Base-by-base conservation (phyloP, 139 green algal species). In the Astrephomene gubernaculifera region DNA sequence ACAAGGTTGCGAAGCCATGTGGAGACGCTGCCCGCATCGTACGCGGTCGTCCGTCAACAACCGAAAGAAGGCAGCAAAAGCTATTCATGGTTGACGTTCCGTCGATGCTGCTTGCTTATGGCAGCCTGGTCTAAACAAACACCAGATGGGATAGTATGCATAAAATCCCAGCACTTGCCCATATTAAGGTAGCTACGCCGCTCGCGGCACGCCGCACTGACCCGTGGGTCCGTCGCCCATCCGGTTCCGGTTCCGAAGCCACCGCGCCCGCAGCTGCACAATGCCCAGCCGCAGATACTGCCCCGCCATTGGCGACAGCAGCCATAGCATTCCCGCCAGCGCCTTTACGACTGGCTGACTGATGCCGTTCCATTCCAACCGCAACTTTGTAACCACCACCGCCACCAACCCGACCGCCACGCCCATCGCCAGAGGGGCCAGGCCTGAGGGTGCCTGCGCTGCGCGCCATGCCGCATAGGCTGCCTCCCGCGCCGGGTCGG, bases 271-370 rank as follows among this genome's bases (percentile, higher is more conserved):
- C 71, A 64, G 44, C 71, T 4, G 9, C 71, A 64, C 2, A 3
- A 79, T 10, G 12, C 27, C 44, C 71, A 79, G 71, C n/a, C 71
- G 44, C 44, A 64, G 2, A n/a, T 19, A 64, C n/a, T 79, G 71
- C 14, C 44, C 71, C 71, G 71, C 71, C 71, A 64, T 43, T 2
- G 71, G 71, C 44, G 71, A 64, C 2, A 29, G 29, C 29, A 79
- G 71, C 71, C 71, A 79, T 31, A 79, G 71, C 71, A 79, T 79
- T 14, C 71, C 71, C 71, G 71, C 71, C 71, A 79, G 71, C 7
- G 71, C 71, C 45, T 79, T 79, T 2, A 79, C 4, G 29, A 79
- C 29, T 29, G 71, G 71, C 71, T 52, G 71, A 8, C 31, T 21
- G 12, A 79, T 64, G 45, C 71, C 71, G 71, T 79, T 31, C 71